Percentiles rank a stretch among this genome's conserved stretches.
Conservation (phyloP, 331 rosid genomes). For the Telfairia occidentalis region DNA sequence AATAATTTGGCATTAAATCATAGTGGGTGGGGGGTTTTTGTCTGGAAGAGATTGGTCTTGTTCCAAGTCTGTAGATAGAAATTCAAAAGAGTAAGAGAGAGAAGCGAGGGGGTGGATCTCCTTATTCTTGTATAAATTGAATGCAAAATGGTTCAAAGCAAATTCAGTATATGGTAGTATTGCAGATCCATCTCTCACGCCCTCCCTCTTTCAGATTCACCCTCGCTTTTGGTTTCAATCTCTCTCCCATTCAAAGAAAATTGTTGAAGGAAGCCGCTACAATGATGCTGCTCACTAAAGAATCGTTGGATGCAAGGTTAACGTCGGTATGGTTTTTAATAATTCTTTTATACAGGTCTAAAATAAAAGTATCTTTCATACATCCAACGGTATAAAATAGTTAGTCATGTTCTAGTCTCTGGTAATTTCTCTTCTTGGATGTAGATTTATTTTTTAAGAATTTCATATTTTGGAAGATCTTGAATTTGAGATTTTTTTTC, state of each 20-base stretch:
- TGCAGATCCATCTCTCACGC: not conserved
- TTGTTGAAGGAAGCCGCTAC: not conserved
- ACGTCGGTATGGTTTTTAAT: not conserved
- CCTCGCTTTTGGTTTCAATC: not conserved
- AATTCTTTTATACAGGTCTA: no score
- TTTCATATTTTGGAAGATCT: not conserved
- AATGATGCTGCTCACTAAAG: not conserved
- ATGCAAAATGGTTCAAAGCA: not conserved
- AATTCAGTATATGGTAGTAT: slow-evolving; percentile 1
- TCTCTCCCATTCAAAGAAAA: not conserved
- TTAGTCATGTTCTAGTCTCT: not conserved
- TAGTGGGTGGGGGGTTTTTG: slow-evolving; percentile 36
- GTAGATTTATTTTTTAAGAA: not conserved
- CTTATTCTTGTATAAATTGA: slow-evolving; percentile 17
- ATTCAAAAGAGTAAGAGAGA: not conserved
- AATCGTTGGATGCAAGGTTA: not conserved
- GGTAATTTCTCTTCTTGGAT: not conserved
- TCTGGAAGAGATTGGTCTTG: slow-evolving; percentile 35
- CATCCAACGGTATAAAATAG: not conserved
- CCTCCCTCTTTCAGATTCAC: not conserved
- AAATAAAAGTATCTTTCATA: no score
- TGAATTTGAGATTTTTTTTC: not conserved
- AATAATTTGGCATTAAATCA: slow-evolving; percentile 52
- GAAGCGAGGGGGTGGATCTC: not conserved
- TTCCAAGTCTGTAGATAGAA: slow-evolving; percentile 16